A percentile compares a stretch with the other conserved stretches of the same genome.
phyloP scores from a whole-genome alignment of 2,329 filamentous ascomycete species.

The Aspergillus persii region DNA sequence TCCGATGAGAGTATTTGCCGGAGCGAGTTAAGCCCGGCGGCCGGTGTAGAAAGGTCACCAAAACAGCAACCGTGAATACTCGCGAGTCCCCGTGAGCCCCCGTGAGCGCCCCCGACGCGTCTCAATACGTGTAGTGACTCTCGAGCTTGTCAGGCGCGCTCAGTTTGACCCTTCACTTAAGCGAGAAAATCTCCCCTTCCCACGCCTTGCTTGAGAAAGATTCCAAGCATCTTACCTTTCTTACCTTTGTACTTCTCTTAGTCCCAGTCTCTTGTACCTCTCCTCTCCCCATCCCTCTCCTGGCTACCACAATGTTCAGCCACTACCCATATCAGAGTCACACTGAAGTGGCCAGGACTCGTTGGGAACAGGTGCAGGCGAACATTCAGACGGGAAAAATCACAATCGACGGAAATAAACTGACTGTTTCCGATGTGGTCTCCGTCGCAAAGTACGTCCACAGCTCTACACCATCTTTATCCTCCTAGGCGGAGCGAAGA shows the following conservation, averaged over 20 bases:
- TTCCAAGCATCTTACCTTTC: background rate
- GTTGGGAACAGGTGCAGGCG: background rate
- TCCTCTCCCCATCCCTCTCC: too few species aligned
- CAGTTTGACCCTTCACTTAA: background rate
- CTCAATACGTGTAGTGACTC: background rate
- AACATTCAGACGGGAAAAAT: background rate
- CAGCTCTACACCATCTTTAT: background rate
- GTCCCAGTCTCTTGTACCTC: too few species aligned
- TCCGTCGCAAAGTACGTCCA: slow-evolving; percentile 1
- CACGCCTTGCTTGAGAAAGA: background rate
- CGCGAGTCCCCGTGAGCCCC: background rate
- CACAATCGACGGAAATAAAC: background rate
- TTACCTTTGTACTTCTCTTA: background rate
- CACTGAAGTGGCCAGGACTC: background rate
- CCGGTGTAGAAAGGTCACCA: background rate
- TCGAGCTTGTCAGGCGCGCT: background rate
- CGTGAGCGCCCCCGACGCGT: background rate
- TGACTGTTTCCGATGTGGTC: background rate
- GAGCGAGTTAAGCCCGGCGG: background rate
- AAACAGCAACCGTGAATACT: background rate
- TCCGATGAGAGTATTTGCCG: background rate
- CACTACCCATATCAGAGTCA: background rate
- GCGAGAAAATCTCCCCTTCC: background rate
- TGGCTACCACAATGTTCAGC: background rate
- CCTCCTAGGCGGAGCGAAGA: background rate